A percentile compares a stretch with the other conserved stretches of the same genome.
Conservation (phyloP, 805 yeast genomes). For the Lachancea kluyveri region DNA sequence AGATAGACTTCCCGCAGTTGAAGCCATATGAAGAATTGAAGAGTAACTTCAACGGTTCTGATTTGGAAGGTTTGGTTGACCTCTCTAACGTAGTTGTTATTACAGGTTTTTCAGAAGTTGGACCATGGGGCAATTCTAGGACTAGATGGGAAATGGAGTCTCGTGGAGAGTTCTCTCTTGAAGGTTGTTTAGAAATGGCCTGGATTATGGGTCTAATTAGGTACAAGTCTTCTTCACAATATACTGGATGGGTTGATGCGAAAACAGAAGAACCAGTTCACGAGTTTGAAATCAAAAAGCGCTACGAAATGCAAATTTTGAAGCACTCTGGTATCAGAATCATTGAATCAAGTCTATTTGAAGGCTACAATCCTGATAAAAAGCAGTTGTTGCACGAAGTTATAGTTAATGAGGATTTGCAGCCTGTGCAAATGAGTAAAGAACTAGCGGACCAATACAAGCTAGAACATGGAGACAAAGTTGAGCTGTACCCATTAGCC, state of each 20-base stretch:
- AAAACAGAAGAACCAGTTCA: constrained; percentile 72
- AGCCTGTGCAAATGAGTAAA: constrained; percentile 74
- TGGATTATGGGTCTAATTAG: constrained; percentile 89
- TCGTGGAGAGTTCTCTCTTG: constrained; percentile 72
- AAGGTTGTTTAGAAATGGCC: constrained; percentile 88
- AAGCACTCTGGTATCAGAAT: constrained; percentile 81
- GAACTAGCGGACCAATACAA: constrained; percentile 78
- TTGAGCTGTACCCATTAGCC: constrained; percentile 65
- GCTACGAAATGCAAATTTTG: constrained; percentile 71
- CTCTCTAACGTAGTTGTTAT: constrained; percentile 74
- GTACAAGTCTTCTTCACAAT: constrained; percentile 42
- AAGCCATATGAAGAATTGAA: constrained; percentile 55
- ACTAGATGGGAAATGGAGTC: constrained; percentile 95
- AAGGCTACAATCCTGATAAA: constrained; percentile 75
- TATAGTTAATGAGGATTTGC: constrained; percentile 78
- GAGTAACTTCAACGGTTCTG: constrained; percentile 36
- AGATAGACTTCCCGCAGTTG: constrained; percentile 70
- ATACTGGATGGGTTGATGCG: constrained; percentile 80
- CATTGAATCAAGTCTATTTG: constrained; percentile 76
- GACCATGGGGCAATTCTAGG: constrained; percentile 90
- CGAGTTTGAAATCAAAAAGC: constrained; percentile 70
- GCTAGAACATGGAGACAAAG: constrained; percentile 73
- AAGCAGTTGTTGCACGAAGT: constrained; percentile 80
- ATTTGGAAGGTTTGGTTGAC: constrained; percentile 70
- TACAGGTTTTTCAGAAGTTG: constrained; percentile 86